These are phyloP conservation scores for Alopecurus myosuroides DNA, from an alignment of 176 grass and related monocot species.

Conservation along the genomic window DNA sequence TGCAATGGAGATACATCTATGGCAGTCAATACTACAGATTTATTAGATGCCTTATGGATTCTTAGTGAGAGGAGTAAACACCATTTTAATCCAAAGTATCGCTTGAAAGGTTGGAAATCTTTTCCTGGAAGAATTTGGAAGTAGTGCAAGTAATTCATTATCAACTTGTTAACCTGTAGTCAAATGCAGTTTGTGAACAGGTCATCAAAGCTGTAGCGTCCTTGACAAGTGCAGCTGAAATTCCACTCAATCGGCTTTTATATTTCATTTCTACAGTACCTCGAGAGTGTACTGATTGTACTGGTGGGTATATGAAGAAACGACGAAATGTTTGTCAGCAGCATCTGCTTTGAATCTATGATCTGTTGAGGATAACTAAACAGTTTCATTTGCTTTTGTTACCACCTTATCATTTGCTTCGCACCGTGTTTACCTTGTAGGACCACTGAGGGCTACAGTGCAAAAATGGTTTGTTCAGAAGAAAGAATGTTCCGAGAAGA, in stretches of 20 bases:
- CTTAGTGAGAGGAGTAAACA: constrained; percentile 94
- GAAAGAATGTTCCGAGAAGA: constrained; percentile 37
- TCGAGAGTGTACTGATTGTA: constrained; percentile 82
- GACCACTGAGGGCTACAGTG: constrained; percentile 56
- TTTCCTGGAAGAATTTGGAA: not conserved
- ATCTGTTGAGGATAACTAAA: not conserved
- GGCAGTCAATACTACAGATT: constrained; percentile 38
- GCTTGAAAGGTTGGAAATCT: constrained; percentile 68
- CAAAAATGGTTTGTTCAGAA: constrained; percentile 64
- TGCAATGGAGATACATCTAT: constrained; percentile 25
- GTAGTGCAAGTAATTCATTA: constrained; percentile 17
- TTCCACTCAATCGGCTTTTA: constrained; percentile 71
- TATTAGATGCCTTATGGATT: constrained; percentile 74
- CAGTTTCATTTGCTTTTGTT: not conserved
- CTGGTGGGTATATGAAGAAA: constrained; percentile 39
- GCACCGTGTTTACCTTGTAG: constrained; percentile 29
- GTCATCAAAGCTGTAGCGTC: constrained; percentile 65
- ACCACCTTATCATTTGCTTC: constrained; percentile 3
- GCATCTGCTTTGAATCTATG: not conserved
- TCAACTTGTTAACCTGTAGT: constrained; percentile 30
- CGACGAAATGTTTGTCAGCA: not conserved
- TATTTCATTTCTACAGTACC: constrained; percentile 88
- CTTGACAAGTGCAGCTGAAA: constrained; percentile 60
- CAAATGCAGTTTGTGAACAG: constrained; percentile 77
- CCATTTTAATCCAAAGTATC: constrained; percentile 96